phyloP scores from a whole-genome alignment of 352 stramenopile genomes.

The Halophytophthora polymorphica region DNA sequence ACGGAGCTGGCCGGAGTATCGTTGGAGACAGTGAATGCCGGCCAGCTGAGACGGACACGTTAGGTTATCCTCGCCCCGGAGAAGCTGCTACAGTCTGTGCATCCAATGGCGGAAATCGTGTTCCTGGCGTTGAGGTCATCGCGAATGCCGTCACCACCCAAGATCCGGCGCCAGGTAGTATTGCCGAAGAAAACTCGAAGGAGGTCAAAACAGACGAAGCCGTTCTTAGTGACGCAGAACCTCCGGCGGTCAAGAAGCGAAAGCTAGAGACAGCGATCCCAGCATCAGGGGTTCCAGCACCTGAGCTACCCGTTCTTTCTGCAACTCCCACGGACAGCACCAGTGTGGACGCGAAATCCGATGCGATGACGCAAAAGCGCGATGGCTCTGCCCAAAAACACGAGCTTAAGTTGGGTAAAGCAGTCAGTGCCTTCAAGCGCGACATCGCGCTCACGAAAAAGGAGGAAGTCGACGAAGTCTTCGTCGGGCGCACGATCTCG shows the following conservation, averaged over 20 bases:
- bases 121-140: too few species aligned
- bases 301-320: background rate
- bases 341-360: background rate
- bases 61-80: too few species aligned
- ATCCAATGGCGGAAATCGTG: too few species aligned
- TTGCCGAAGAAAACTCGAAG: background rate
- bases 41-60: too few species aligned
- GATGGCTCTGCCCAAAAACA: conserved; percentile 9
- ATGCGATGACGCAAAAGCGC: background rate
- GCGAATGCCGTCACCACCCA: too few species aligned
- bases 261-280: background rate
- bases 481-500: conserved; percentile 31
- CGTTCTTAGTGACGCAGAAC: background rate
- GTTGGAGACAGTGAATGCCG: too few species aligned
- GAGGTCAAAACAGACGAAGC: conserved; percentile 1
- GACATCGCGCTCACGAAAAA: conserved; percentile 17
- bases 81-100: too few species aligned
- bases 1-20: too few species aligned
- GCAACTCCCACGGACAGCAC: background rate
- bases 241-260: background rate
- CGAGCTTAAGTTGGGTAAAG: conserved; percentile 17
- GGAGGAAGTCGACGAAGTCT: conserved; percentile 27
- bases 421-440: conserved; percentile 26
- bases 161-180: too few species aligned
- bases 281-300: background rate